Evolutionary conservation across 495 filamentous ascomycete genomes (phyloP), one percentile per base, ranked within the genome.

Genomic region (Hypoxylon perforatum): DNA sequence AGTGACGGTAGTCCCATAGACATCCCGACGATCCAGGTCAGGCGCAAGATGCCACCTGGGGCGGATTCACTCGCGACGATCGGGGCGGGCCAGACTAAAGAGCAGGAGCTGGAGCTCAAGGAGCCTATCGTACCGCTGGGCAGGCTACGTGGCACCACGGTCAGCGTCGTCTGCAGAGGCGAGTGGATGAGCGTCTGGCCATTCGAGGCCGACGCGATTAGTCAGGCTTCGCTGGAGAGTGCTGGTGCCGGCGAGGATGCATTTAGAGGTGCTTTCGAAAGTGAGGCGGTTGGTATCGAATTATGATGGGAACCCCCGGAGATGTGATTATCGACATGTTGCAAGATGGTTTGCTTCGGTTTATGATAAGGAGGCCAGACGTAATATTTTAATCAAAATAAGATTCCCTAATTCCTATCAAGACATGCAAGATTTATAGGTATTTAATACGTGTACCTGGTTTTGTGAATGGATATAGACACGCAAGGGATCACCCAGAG

Each of bases 31-130:
- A 76, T 86, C 46, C 78, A 81, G 70, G 69, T 84, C 42, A 74
- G 74, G 30, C 79, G 85, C 17, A 71, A 74, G 19, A 74, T 82
- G 50, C 83, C 84, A 1, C 77, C 82, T 1, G 71, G 73, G 5
- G 46, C 48, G 5, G 76, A 79, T 0, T 76, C 80, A 28, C 69
- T 85, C 8, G 69, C 83, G n/a, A 78, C 80, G 28, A 77, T 85
- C 36, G 63, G 61, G 12, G 69, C 78, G 4, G 72, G 74, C 6
- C 66, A 67, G 53, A 71, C 72, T 12, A 56, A 47, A 8, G 67
- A 63, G 50, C 65, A 47, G 22, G 72, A 71, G 48, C 28, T 78
- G 12, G 57, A 64, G 46, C 47, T 78, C 7, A 70, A 44, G 58
- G 51, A 23, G 42, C 65, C 72, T 49, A 56, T 71, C 23, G 65